These are phyloP conservation scores for Trichomonas vaginalis DNA, from an alignment of 208 protist species.

Conservation along the genomic window DNA sequence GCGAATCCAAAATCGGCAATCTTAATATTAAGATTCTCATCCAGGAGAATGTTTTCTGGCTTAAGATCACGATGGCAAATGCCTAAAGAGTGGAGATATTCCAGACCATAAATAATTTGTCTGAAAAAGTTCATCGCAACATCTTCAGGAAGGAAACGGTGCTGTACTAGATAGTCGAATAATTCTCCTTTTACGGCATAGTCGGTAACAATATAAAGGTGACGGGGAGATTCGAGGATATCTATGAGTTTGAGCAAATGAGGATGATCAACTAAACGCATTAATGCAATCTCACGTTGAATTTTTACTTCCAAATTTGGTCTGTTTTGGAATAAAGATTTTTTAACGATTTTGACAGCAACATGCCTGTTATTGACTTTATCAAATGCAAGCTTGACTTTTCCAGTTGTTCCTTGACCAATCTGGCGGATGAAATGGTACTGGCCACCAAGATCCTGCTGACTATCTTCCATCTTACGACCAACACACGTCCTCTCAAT, in stretches of 20 bases:
- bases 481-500: no score
- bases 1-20: slow-evolving; percentile 11
- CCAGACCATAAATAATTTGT: slow-evolving; percentile 19
- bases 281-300: background rate
- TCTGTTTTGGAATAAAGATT: background rate
- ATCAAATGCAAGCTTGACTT: background rate
- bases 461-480: no score
- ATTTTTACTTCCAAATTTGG: background rate
- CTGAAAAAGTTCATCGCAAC: background rate
- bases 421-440: background rate
- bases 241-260: background rate
- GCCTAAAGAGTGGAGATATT: slow-evolving; percentile 16
- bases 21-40: background rate
- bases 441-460: background rate
- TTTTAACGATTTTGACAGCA: background rate
- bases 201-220: background rate
- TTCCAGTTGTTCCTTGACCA: background rate
- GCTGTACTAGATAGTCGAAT: background rate
- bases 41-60: slow-evolving; percentile 22
- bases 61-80: slow-evolving; percentile 25
- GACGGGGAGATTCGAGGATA: background rate
- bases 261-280: background rate
- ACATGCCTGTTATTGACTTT: background rate
- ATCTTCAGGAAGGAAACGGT: background rate
- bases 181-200: background rate